Conservation (phyloP, 2,329 filamentous ascomycete genomes). For the Aspergillus pseudoglaucus region DNA sequence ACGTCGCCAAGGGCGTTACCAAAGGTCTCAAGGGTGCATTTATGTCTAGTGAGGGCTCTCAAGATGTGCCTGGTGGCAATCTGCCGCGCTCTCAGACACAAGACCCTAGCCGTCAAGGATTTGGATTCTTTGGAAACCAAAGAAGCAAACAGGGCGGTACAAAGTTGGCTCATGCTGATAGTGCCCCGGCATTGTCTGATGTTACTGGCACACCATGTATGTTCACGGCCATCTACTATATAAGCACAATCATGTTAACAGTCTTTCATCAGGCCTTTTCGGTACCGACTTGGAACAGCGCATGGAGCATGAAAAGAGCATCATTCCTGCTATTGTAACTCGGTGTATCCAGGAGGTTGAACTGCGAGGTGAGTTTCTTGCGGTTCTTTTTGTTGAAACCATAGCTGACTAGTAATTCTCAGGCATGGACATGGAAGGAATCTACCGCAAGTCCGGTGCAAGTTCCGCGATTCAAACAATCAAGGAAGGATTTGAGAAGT, state of each 20-base stretch:
- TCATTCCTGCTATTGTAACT: constrained; percentile 84
- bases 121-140: constrained; percentile 61
- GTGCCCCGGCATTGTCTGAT: constrained; percentile 34
- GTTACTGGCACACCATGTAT: constrained; percentile 29
- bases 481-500: constrained; percentile 84
- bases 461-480: constrained; percentile 85
- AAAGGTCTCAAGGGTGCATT: constrained; percentile 94
- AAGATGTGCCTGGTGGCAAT: constrained; percentile 22
- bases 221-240: constrained; percentile 7
- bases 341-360: constrained; percentile 97
- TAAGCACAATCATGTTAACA: constrained; percentile 5
- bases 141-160: constrained; percentile 36
- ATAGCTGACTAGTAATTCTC: constrained; percentile 9
- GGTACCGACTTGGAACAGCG: constrained; percentile 83
- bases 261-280: constrained; percentile 55
- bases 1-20: constrained; percentile 85
- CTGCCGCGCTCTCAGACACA: constrained; percentile 35
- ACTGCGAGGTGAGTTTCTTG: constrained; percentile 57
- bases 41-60: constrained; percentile 53
- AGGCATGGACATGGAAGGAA: constrained; percentile 90
- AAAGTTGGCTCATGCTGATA: constrained; percentile 39
- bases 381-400: neutral
- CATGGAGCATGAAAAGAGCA: constrained; percentile 78
- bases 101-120: constrained; percentile 52
- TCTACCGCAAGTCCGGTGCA: constrained; percentile 95